Percentiles rank a stretch among this genome's conserved stretches.
phyloP scores from a whole-genome alignment of 805 yeast species.

The Saccharomycopsis sp. region DNA sequence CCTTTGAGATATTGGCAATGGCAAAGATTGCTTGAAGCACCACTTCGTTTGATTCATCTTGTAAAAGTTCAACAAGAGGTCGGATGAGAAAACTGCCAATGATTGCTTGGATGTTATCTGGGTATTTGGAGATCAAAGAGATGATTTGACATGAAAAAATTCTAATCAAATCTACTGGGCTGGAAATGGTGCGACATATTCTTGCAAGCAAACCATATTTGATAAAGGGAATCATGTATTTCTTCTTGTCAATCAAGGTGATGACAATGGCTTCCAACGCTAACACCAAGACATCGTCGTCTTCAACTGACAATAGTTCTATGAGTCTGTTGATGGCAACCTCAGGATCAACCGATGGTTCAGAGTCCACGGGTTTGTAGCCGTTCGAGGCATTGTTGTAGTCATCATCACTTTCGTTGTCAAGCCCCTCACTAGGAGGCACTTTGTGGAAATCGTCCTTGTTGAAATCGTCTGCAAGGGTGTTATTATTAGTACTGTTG shows the following conservation, averaged over 20 bases:
- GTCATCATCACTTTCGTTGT: no score
- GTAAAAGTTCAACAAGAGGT: slow-evolving; percentile 19
- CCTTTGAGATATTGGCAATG: slow-evolving; percentile 18
- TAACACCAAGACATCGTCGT: slow-evolving; percentile 13
- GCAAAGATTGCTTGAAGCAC: slow-evolving; percentile 21
- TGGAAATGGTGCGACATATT: slow-evolving; percentile 11
- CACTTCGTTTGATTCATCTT: slow-evolving; percentile 19
- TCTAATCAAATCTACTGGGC: slow-evolving; percentile 14
- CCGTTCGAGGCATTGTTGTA: no score
- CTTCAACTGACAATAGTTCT: slow-evolving; percentile 14
- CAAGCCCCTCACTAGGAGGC: not conserved
- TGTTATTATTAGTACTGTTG: not conserved
- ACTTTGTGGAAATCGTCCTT: no score
- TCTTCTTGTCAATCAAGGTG: slow-evolving; percentile 19
- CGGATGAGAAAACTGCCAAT: slow-evolving; percentile 12
- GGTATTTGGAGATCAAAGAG: slow-evolving; percentile 16
- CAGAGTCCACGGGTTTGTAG: slow-evolving; percentile 1
- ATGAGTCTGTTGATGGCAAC: slow-evolving; percentile 11
- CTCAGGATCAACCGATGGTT: slow-evolving; percentile 12
- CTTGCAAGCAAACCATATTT: slow-evolving; percentile 12
- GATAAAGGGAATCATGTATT: slow-evolving; percentile 10
- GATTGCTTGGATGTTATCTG: slow-evolving; percentile 15
- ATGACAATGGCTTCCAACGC: slow-evolving; percentile 17
- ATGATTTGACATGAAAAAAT: slow-evolving; percentile 19
- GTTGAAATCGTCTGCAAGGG: no score